Base-by-base conservation (phyloP, 2,329 filamentous ascomycete species). In the Cyphellophora attinorum region DNA sequence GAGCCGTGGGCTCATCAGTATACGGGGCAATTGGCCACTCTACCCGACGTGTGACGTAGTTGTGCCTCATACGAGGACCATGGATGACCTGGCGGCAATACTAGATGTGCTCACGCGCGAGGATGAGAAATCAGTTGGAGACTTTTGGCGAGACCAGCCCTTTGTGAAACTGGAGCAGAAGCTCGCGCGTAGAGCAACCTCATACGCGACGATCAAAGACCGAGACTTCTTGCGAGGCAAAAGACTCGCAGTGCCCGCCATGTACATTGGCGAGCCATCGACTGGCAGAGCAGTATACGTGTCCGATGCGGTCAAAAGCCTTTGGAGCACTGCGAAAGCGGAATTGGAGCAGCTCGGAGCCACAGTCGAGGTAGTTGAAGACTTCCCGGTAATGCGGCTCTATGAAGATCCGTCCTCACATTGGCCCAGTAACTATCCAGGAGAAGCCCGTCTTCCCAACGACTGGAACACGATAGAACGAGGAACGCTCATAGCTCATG, bases 31-130 rank as follows among this genome's bases (percentile, higher is more conserved):
- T 5, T 74, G 68, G 63, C 70, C 72, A 3, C 51, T 76, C 1
- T 76, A 70, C 43, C 62, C 68, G 0, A 72, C 67, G 0, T 74
- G 70, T 41, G 72, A 76, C 49, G 64, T 69, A 0, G 51, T 72
- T 0, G 67, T 71, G 0, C 71, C 71, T 1, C 67, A 72, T 34
- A 65, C 70, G 0, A 55, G 69, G 16, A 67, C 61, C 0, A 56
- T 74, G 29, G 39, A 50, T 2, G 72, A 76, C 46, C 54, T 76
- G 50, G 54, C 74, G 6, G 47, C 51, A 0, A 44, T 76, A 0
- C 53, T 76, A 0, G 60, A 70, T 29, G 60, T 71, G 5, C 56
- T 74, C 33, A 61, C 57, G 0, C 54, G 50, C 0, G 51, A 61
- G 0, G 72, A 76, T 39, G 11, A 48, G 2, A 51, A 56, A 3